Percentiles rank a stretch among this genome's conserved stretches.
phyloP scores from a whole-genome alignment of 371 early-diverging fungal species.

The Batkoa obscura region DNA sequence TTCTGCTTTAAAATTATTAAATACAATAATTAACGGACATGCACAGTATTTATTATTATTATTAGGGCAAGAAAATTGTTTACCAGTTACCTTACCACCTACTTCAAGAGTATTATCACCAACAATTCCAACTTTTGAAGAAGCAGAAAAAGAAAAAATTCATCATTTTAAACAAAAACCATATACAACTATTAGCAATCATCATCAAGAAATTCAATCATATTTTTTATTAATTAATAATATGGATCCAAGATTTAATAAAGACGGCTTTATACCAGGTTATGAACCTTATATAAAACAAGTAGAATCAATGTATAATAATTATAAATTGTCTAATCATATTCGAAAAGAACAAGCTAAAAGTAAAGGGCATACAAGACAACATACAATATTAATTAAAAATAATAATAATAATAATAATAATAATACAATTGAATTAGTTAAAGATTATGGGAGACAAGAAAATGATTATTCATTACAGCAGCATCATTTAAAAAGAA shows the following conservation, averaged over 20 bases:
- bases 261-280: neutral
- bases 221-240: conserved; percentile 4
- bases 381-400: neutral
- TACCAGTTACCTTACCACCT: neutral
- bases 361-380: neutral
- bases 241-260: conserved; percentile 4
- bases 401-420: neutral
- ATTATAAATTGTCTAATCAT: neutral
- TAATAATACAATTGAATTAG: neutral
- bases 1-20: conserved; percentile 60
- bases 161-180: conserved; percentile 44
- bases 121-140: conserved; percentile 4
- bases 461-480: conserved; percentile 11
- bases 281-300: conserved; percentile 2
- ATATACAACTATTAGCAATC: conserved; percentile 14
- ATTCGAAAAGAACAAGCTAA: conserved; percentile 3
- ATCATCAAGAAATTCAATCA: conserved; percentile 1
- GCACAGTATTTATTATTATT: conserved; percentile 50
- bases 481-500: conserved; percentile 28
- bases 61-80: conserved; percentile 13
- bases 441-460: neutral
- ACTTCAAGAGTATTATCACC: neutral
- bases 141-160: conserved; percentile 8
- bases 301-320: neutral
- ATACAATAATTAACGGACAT: conserved; percentile 51